phyloP scores from a whole-genome alignment of 768 basidiomycete genomes.

The Pleurotus djamor region DNA sequence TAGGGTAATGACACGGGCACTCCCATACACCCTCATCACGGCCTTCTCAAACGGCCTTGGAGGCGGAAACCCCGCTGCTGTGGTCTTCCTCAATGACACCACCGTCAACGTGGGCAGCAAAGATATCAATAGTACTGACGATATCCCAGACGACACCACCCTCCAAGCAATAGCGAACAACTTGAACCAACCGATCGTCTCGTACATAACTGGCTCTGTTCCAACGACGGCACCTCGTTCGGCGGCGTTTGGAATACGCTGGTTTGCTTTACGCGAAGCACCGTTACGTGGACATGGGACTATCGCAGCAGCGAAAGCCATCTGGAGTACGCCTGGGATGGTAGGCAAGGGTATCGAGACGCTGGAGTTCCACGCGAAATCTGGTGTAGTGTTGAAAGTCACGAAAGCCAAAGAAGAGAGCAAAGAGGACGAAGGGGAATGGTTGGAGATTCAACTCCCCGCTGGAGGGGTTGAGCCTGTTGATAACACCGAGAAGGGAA shows the following conservation, averaged over 20 bases:
- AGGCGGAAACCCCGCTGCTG: conserved; percentile 6
- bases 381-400: conserved; percentile 21
- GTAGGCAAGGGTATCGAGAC: conserved; percentile 21
- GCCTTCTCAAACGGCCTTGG: neutral
- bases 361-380: conserved; percentile 30
- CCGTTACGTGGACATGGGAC: conserved; percentile 41
- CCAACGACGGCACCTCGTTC: conserved; percentile 19
- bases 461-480: conserved; percentile 22
- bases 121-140: neutral
- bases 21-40: conserved; percentile 27
- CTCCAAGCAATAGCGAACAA: conserved; percentile 35
- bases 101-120: too few relatives aligned
- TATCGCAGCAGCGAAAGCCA: conserved; percentile 38
- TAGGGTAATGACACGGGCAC: neutral
- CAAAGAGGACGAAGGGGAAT: too few relatives aligned
- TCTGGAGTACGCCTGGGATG: conserved; percentile 29
- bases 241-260: conserved; percentile 34
- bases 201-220: conserved; percentile 27
- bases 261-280: conserved; percentile 24
- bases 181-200: conserved; percentile 43
- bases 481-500: conserved; percentile 23
- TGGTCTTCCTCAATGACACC: neutral
- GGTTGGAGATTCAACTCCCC: conserved; percentile 37
- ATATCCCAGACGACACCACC: conserved; percentile 18
- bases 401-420: too few relatives aligned